Percentiles rank a stretch among this genome's conserved stretches.
Conservation (phyloP, 306 rosid species). For the Erythrophleum fordii region DNA sequence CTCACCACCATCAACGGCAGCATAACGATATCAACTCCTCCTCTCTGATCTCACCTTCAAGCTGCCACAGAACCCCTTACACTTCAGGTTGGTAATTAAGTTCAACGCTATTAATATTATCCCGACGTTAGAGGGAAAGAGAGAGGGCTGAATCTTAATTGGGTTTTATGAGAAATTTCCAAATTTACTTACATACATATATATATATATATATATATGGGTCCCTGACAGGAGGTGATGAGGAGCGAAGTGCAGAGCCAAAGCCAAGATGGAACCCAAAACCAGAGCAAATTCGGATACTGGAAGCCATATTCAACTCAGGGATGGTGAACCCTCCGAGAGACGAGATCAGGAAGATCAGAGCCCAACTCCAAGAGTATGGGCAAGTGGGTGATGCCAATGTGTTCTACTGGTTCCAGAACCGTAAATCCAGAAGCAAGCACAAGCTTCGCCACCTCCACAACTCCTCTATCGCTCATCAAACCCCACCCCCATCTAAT, state of each 20-base stretch:
- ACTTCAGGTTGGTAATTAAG: constrained; percentile 52
- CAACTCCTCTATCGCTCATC: constrained; percentile 52
- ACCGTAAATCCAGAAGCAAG: constrained; percentile 95
- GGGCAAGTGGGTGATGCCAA: constrained; percentile 99
- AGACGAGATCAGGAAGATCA: constrained; percentile 88
- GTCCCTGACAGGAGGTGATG: constrained; percentile 35
- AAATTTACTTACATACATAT: background rate
- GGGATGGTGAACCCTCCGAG: constrained; percentile 98
- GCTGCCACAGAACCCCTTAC: constrained; percentile 72
- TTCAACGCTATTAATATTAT: background rate
- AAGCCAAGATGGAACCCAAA: constrained; percentile 98
- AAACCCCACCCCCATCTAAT: constrained; percentile 14
- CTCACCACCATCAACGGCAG: constrained; percentile 86
- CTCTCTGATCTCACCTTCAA: constrained; percentile 54
- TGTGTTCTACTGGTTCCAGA: constrained; percentile 97
- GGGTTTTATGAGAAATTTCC: background rate
- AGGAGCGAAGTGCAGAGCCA: constrained; percentile 92
- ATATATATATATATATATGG: background rate
- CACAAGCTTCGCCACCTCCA: constrained; percentile 93
- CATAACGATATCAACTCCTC: constrained; percentile 72
- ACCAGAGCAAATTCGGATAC: constrained; percentile 89
- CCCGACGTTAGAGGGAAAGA: background rate
- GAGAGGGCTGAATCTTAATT: no score
- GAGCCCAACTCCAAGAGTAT: constrained; percentile 87
- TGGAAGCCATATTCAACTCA: constrained; percentile 93